Evolutionary conservation across 306 rosid species (phyloP), one percentile per base, ranked within the genome.

Genomic region (Leucaena leucocephala): DNA sequence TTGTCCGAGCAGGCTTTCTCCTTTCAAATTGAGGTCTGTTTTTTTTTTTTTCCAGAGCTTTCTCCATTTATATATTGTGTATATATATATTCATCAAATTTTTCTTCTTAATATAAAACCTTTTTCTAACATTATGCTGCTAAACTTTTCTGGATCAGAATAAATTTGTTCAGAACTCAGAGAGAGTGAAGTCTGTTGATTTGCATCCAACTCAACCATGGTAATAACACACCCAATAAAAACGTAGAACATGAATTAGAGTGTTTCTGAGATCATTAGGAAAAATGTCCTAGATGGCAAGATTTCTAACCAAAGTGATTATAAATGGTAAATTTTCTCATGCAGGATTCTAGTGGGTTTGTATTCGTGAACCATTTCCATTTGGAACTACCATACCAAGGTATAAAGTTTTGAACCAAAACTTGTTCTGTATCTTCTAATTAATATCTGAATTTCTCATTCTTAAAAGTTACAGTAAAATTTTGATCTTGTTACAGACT

Each of bases 131-230:
- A 65, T 68, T 39, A 14, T 76, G 13, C 34, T 36, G 38, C 40
- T 78, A 42, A 35, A 35, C 67, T 8, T 73, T 79, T 87, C n/a
- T 83, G 50, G 0, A 63, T 62, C 89, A 91, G 94, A 76, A 82
- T 59, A 74, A 82, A 52, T 89, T 85, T 88, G 78, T 89, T 76
- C 92, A 85, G 46, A 84, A 81, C 78, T 78, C 85, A 2, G 92
- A 86, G 77, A 88, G 91, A 85, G 91, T 91, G 42, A 91, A 91
- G 79, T 89, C 92, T 45, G 83, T 91, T 71, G 92, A 89, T 72
- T 58, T 83, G 7, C 92, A 91, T 83, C 94, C 92, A 82, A 86
- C 89, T 78, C 84, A 91, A 67, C 94, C 97, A 86, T 89, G 92
- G 97, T 89, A 91, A 58, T 49, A 13, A 57, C 68, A 44, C 43